Percentiles rank a stretch among this genome's conserved stretches.
Conservation (phyloP, 352 stramenopile genomes). For the Pythium utonaiense region DNA sequence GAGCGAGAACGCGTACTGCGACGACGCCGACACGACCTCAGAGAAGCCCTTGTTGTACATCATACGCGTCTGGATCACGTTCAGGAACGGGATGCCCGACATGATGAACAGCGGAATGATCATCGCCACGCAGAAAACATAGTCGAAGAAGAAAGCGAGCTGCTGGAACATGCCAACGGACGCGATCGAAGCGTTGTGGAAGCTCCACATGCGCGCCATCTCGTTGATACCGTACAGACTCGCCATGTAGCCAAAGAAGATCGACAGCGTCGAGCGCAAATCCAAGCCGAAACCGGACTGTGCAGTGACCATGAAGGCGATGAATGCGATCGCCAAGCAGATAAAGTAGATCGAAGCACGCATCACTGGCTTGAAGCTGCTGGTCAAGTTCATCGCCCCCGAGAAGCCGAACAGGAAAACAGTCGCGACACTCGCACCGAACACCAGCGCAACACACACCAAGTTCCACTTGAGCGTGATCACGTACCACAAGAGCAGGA, state of each 20-base stretch:
- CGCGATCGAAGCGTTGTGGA: conserved; percentile 60
- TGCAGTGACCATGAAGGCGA: conserved; percentile 49
- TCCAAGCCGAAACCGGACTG: conserved; percentile 35
- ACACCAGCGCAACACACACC: conserved; percentile 46
- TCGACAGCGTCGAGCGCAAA: conserved; percentile 37
- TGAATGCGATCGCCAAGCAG: conserved; percentile 31
- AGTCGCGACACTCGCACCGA: conserved; percentile 48
- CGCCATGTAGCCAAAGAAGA: conserved; percentile 83
- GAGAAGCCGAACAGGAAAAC: conserved; percentile 57
- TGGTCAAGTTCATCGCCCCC: conserved; percentile 34
- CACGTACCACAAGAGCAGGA: conserved; percentile 84
- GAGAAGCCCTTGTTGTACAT: conserved; percentile 91
- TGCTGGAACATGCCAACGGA: conserved; percentile 68
- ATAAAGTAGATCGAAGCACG: conserved; percentile 55
- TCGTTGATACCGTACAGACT: conserved; percentile 81
- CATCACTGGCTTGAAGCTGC: conserved; percentile 28
- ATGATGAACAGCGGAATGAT: conserved; percentile 78
- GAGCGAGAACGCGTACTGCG: conserved; percentile 83
- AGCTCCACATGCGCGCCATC: conserved; percentile 83
- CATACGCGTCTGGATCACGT: conserved; percentile 89
- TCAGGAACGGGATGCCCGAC: conserved; percentile 81
- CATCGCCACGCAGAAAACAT: conserved; percentile 70
- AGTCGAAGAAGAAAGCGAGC: conserved; percentile 85
- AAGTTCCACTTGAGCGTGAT: conserved; percentile 66
- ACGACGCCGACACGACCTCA: conserved; percentile 79